Evolutionary conservation across 2,329 filamentous ascomycete species (phyloP), one percentile per base, ranked within the genome.

Genomic region (Aspergillus luchuensis): DNA sequence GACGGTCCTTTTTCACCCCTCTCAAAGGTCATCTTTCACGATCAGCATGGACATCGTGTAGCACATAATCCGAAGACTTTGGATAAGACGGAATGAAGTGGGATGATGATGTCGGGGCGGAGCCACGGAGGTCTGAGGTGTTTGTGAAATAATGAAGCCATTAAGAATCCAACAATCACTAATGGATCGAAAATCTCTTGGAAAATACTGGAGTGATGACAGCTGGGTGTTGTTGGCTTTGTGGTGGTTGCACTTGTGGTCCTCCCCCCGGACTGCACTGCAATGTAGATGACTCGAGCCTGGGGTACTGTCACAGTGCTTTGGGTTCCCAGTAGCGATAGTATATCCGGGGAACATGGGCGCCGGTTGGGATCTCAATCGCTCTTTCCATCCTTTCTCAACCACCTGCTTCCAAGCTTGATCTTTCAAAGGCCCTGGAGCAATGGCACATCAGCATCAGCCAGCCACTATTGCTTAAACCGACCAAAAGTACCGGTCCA

Each of bases 1-100:
- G 25, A 50, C 30, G 17, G 49, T 13, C 4, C 10, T 13, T 36
- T 36, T 36, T 2, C 25, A 19, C 28, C 19, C 8, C 19, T 19
- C 23, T 36, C 43, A 11, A 11, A 71, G 69, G 65, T 70, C 21
- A 66, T 73, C 47, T 71, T 67, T 39, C 62, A 50, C 7, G 67
- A 72, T 39, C 71, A 72, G 52, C 67, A 73, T 48, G 67, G 68
- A n/a, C 67, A 72, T 33, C 60, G 57, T 23, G 68, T 72, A 13
- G 66, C 67, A 23, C 70, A 71, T 50, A 66, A 67, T 55, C 71
- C 70, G 3, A 62, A 47, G 17, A 67, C 65, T 13, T 39, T 70
- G 39, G 62, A 63, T 53, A 72, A 69, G 60, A 59, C 41, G 13
- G 8, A n/a, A 17, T 21, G 41, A 50, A 17, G 25, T 50, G 30